phyloP scores from a whole-genome alignment of 2,329 filamentous ascomycete genomes.

The Paraconiothyrium brasiliense region DNA sequence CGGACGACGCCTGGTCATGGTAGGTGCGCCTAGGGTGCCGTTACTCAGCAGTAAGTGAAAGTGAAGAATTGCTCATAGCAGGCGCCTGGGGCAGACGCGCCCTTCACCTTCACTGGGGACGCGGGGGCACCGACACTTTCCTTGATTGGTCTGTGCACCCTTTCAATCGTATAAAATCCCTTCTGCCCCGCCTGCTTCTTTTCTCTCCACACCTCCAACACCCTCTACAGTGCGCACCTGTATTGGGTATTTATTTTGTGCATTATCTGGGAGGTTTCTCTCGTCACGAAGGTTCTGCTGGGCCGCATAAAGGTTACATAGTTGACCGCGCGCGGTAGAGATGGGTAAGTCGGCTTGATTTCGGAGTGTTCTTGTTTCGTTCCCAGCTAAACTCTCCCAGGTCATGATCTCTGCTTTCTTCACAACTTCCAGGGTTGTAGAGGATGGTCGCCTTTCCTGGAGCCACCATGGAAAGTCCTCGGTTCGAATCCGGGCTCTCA shows the following conservation, averaged over 20 bases:
- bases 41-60: background rate
- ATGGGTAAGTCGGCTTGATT: background rate
- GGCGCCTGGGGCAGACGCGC: background rate
- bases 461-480: background rate
- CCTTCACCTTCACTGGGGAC: background rate
- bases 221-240: background rate
- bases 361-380: background rate
- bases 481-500: background rate
- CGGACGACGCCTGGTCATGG: background rate
- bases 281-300: background rate
- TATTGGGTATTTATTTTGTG: background rate
- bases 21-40: background rate
- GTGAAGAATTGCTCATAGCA: background rate
- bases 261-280: background rate
- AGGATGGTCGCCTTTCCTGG: background rate
- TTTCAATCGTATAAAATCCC: background rate
- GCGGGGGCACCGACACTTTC: background rate
- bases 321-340: background rate
- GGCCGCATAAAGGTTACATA: too few species aligned
- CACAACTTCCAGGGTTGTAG: background rate
- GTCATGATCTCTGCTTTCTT: background rate
- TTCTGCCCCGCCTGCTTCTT: background rate
- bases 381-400: background rate
- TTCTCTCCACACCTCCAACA: background rate
- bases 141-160: background rate